phyloP scores from a whole-genome alignment of 1,284 basidiomycete species.

The Pholiota adiposa region DNA sequence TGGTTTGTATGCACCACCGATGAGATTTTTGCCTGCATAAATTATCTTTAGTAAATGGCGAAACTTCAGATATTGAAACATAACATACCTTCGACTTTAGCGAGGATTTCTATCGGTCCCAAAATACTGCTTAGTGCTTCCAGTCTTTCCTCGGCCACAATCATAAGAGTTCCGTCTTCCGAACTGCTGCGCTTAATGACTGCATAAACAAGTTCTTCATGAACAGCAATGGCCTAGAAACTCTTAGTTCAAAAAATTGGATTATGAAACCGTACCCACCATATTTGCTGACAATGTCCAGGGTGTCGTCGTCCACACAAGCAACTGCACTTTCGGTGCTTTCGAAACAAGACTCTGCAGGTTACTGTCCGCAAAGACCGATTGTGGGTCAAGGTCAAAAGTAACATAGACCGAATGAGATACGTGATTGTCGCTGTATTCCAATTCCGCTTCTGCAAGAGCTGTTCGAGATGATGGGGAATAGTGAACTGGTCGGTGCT shows the following conservation, averaged over 20 bases:
- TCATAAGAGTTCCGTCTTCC: slow-evolving; percentile 28
- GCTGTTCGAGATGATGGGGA: slow-evolving; percentile 96
- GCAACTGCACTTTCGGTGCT: slow-evolving; percentile 49
- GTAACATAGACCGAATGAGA: slow-evolving; percentile 89
- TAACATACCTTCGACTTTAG: slow-evolving; percentile 56
- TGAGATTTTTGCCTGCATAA: slow-evolving; percentile 68
- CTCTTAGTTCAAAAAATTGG: slow-evolving; percentile 1
- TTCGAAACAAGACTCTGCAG: slow-evolving; percentile 27
- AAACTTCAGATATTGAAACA: too few relatives aligned
- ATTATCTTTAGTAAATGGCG: background rate
- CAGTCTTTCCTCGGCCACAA: slow-evolving; percentile 78
- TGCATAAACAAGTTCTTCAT: slow-evolving; percentile 75
- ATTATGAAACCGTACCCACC: slow-evolving; percentile 49
- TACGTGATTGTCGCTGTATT: slow-evolving; percentile 88
- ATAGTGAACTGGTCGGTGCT: slow-evolving; percentile 92
- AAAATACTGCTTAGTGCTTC: slow-evolving; percentile 54
- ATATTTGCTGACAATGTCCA: slow-evolving; percentile 98
- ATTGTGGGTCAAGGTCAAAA: slow-evolving; percentile 60
- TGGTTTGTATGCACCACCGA: slow-evolving; percentile 69
- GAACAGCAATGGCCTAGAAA: slow-evolving; percentile 82
- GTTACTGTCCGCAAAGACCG: slow-evolving; percentile 18
- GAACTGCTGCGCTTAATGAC: slow-evolving; percentile 50
- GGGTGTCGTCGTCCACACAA: slow-evolving; percentile 99
- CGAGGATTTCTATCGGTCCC: slow-evolving; percentile 53
- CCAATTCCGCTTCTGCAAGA: slow-evolving; percentile 93